A percentile compares a stretch with the other conserved stretches of the same genome.
These are phyloP conservation scores for Moringa oleifera DNA, from an alignment of 345 rosid species.

Conservation along the genomic window DNA sequence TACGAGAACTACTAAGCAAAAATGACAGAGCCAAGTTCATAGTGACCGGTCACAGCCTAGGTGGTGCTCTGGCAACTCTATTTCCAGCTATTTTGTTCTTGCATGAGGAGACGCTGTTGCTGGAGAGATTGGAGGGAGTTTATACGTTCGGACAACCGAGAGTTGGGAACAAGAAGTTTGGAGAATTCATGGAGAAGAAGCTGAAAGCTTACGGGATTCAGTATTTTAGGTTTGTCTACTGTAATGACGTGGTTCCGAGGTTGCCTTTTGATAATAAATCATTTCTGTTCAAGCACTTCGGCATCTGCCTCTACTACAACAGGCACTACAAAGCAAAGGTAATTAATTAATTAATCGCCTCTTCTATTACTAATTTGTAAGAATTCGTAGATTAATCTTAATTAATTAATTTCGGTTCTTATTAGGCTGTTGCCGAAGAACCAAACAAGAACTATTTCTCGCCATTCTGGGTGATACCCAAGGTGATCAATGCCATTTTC, in stretches of 20 bases:
- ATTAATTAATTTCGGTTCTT: neutral
- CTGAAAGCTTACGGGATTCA: constrained; percentile 25
- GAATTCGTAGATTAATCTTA: no score
- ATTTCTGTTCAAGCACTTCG: constrained; percentile 76
- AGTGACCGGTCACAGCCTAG: constrained; percentile 68
- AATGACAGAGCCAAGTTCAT: constrained; percentile 36
- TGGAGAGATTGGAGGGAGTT: constrained; percentile 52
- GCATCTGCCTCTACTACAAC: constrained; percentile 51
- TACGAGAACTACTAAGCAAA: constrained; percentile 26
- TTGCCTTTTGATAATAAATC: constrained; percentile 58
- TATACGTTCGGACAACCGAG: constrained; percentile 80
- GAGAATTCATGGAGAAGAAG: constrained; percentile 43
- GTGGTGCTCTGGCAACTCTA: constrained; percentile 72
- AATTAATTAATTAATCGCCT: neutral
- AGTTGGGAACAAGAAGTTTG: constrained; percentile 65
- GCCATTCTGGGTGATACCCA: constrained; percentile 10
- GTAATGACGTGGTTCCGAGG: constrained; percentile 66
- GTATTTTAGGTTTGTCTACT: constrained; percentile 62
- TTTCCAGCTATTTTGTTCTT: constrained; percentile 45
- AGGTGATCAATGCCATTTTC: constrained; percentile 26
- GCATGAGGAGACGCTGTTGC: constrained; percentile 45
- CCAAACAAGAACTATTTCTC: constrained; percentile 54
- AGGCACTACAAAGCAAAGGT: constrained; percentile 42
- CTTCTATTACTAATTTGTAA: no score
- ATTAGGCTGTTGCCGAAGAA: constrained; percentile 44